Conservation (phyloP, 1,139 yeast genomes). For the Kurtzmaniella quercitrusa region DNA sequence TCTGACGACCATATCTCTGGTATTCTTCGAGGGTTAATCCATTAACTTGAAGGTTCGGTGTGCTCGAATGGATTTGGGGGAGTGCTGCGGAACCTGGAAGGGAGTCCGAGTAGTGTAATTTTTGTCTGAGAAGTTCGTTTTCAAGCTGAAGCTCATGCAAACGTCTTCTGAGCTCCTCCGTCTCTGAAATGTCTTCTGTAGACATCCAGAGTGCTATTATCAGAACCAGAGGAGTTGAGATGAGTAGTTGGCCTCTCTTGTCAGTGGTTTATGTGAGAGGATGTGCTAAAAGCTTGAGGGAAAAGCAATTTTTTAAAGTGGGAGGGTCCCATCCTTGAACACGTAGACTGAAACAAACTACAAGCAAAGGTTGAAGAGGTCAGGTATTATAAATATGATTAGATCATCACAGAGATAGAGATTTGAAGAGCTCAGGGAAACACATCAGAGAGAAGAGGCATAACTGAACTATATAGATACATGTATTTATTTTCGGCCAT, state of each 20-base stretch:
- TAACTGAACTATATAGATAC: no score
- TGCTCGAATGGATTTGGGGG: not conserved
- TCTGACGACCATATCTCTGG: conserved; percentile 85
- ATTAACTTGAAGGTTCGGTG: conserved; percentile 1
- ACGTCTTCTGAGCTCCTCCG: conserved; percentile 1
- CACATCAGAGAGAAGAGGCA: not conserved
- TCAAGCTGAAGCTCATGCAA: conserved; percentile 3
- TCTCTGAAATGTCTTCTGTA: not conserved
- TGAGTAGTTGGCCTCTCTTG: not conserved
- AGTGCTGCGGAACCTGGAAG: not conserved
- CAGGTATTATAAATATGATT: no score
- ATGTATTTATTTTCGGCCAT: no score
- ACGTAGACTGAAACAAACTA: not conserved
- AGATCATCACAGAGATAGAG: no score
- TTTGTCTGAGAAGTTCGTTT: not conserved
- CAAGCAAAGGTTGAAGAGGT: no score
- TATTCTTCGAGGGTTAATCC: conserved; percentile 61
- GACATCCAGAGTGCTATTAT: not conserved
- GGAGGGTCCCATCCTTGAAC: not conserved
- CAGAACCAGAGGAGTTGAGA: no score
- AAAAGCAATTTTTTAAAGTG: not conserved
- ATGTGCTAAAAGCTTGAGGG: not conserved
- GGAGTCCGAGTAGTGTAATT: not conserved
- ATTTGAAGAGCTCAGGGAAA: no score
- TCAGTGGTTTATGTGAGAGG: not conserved